Conservation (phyloP, 164 flowering plant genomes). For the Hamamelis virginiana region DNA sequence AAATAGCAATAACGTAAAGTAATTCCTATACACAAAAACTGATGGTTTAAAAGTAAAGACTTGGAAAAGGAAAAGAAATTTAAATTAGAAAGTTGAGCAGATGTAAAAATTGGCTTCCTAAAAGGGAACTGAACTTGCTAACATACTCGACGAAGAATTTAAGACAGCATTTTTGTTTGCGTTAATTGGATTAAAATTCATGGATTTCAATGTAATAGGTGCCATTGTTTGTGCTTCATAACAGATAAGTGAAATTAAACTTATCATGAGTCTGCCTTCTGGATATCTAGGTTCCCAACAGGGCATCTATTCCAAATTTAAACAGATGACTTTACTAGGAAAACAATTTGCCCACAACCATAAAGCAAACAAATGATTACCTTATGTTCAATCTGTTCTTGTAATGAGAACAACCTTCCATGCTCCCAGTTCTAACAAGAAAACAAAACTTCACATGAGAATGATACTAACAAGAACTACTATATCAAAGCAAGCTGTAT, state of each 20-base stretch:
- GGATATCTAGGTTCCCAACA: background rate
- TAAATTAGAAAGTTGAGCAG: background rate
- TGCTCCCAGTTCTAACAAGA: constrained; percentile 64
- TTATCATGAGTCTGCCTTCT: background rate
- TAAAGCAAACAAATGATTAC: constrained; percentile 26
- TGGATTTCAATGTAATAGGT: background rate
- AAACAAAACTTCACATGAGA: constrained; percentile 9
- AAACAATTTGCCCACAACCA: background rate
- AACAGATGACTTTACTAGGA: background rate
- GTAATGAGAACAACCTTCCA: constrained; percentile 71
- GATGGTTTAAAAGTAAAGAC: too few relatives aligned
- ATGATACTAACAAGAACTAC: background rate
- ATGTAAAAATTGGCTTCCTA: background rate
- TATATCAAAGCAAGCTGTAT: background rate
- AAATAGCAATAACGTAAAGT: background rate
- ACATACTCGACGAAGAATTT: too few relatives aligned
- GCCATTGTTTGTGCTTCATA: background rate
- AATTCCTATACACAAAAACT: background rate
- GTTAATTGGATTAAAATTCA: background rate
- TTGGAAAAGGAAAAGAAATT: background rate
- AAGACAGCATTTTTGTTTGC: background rate
- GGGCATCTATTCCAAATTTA: background rate
- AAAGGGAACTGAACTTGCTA: background rate
- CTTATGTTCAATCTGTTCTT: constrained; percentile 92
- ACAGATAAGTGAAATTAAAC: background rate